These are phyloP conservation scores for Rhynchosporium graminicola DNA, from an alignment of 2,329 filamentous ascomycete species.

Conservation along the genomic window DNA sequence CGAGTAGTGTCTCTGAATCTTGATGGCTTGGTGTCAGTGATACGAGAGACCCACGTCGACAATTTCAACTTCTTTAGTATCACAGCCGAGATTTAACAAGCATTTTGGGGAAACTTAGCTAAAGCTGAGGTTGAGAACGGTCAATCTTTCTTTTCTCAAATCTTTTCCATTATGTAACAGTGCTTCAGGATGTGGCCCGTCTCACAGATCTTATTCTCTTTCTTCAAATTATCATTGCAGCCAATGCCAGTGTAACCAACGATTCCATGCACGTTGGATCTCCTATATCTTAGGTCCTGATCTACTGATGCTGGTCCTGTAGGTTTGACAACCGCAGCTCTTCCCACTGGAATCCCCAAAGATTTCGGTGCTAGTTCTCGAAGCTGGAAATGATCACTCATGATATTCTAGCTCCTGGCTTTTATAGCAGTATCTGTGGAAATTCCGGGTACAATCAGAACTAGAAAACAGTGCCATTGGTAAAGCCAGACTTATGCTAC, in stretches of 20 bases:
- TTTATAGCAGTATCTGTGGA: neutral
- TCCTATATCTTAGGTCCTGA: neutral
- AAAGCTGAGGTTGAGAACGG: too few relatives aligned
- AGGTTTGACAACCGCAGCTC: constrained; percentile 9
- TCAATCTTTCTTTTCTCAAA: neutral
- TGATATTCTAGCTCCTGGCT: constrained; percentile 12
- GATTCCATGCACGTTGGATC: neutral
- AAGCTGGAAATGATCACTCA: constrained; percentile 20
- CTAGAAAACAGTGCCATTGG: neutral
- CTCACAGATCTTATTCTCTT: too few relatives aligned
- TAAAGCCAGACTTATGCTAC: neutral
- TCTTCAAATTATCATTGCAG: too few relatives aligned
- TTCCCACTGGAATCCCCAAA: neutral
- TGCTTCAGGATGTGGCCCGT: neutral
- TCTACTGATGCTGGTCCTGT: neutral
- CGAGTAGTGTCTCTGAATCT: neutral
- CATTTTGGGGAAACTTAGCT: too few relatives aligned
- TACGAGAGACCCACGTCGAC: too few relatives aligned
- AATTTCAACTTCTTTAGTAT: neutral
- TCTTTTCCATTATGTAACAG: neutral
- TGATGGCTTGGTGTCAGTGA: neutral
- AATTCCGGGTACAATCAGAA: neutral
- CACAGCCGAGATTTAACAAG: neutral
- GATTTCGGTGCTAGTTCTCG: constrained; percentile 12
- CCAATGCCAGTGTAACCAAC: too few relatives aligned